phyloP scores from a whole-genome alignment of 2,329 filamentous ascomycete genomes.

The Pseudogymnoascus sp. region DNA sequence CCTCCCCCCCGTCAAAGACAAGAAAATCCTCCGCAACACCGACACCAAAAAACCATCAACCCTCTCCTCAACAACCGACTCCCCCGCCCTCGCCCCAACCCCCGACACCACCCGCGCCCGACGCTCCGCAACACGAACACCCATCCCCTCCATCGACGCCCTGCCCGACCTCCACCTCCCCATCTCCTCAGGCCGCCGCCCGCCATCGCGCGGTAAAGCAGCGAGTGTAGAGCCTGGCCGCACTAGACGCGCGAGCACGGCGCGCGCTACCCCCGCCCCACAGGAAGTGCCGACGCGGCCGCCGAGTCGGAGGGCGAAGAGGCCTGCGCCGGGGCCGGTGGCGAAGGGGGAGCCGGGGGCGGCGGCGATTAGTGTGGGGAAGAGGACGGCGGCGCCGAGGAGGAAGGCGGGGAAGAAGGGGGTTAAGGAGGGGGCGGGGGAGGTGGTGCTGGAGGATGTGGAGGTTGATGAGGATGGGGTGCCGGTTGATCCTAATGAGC shows the following conservation, averaged over 20 bases:
- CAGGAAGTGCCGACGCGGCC: slow-evolving; percentile 32
- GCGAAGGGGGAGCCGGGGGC: slow-evolving; percentile 39
- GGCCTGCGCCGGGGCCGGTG: slow-evolving; percentile 66
- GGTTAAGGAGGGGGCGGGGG: slow-evolving; percentile 38
- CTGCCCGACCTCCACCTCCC: background rate
- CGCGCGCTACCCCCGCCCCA: slow-evolving; percentile 34
- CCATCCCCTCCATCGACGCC: slow-evolving; percentile 16
- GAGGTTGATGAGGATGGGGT: slow-evolving; percentile 63
- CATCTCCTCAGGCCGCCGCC: slow-evolving; percentile 12
- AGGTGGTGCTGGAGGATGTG: slow-evolving; percentile 37
- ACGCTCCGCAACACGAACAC: slow-evolving; percentile 8
- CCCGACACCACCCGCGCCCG: slow-evolving; percentile 9
- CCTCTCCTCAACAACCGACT: background rate
- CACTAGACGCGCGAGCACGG: slow-evolving; percentile 29
- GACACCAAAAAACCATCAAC: background rate
- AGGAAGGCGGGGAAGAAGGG: slow-evolving; percentile 51
- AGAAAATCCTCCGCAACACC: background rate
- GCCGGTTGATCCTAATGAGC: slow-evolving; percentile 66
- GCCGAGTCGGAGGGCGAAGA: slow-evolving; percentile 54
- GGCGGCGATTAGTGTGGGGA: slow-evolving; percentile 58
- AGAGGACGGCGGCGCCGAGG: slow-evolving; percentile 60
- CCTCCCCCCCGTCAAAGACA: slow-evolving; percentile 24
- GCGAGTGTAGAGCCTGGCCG: slow-evolving; percentile 27
- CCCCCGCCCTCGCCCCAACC: background rate
- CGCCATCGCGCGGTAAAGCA: slow-evolving; percentile 26